Base-by-base conservation (phyloP, 1,139 yeast genomes). In the Nakaseomyces delphensis region DNA sequence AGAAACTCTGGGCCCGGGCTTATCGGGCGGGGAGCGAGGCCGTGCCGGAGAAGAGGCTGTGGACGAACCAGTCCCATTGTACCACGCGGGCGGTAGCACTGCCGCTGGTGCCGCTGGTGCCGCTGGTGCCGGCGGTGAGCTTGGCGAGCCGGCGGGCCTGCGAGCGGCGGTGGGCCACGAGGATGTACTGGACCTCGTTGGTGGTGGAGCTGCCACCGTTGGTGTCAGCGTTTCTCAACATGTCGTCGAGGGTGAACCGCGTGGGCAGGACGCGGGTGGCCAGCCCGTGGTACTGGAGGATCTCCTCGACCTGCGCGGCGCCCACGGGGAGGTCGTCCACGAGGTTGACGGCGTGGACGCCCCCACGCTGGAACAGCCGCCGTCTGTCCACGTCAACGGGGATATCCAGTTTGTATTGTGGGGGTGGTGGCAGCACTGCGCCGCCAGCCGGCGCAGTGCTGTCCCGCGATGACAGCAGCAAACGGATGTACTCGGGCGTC, bases 31-130 rank as follows among this genome's bases (percentile, higher is more conserved):
- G 4, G 7, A n/a, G 25, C n/a, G 40, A 32, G 10, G 46, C 52
- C 10, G 63, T 52, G 67, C 74, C 70, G 35, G 67, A 67, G 57
- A 79, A 79, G 0, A 80, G 75, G 38, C 78, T 69, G 43, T 69
- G 64, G 8, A 79, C 79, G 46, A 82, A 73, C 83, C 83, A 78
- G 45, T 79, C 77, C 86, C 86, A 79, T 47, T 77, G 81, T 8
- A 79, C 69, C 1, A 74, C 66, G 5, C 56, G 54, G 8, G 56
- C 63, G 18, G 45, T 50, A 4, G 43, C 45, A 1, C 43, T 46
- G 7, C 64, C 4, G 59, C 53, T 15, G 67, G 56, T 63, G 18
- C 45, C 50, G 4, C 43, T 45, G 1, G 44, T 46, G 7, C 64
- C 4, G 59, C 53, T 15, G 67, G 8, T 10, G 5, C n/a, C n/a